phyloP scores from a whole-genome alignment of 164 flowering plant species.

The Stephania yunnanensis region DNA sequence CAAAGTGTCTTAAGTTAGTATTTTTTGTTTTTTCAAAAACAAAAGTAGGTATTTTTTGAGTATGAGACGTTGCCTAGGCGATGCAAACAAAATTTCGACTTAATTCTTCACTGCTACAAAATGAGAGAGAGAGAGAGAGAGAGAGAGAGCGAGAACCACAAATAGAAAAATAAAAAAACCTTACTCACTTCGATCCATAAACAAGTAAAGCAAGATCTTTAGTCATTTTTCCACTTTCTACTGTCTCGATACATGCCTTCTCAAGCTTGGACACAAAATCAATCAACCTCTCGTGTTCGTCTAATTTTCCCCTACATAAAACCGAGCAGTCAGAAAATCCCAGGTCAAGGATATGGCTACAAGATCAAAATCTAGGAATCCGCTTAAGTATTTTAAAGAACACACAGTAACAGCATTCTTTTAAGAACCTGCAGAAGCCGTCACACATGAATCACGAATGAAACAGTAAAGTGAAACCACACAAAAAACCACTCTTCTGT shows the following conservation, averaged over 20 bases:
- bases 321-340: neutral
- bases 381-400: neutral
- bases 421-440: neutral
- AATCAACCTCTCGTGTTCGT: slow-evolving; percentile 50
- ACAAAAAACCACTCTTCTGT: no score
- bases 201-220: slow-evolving; percentile 87
- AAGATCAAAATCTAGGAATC: neutral
- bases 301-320: slow-evolving; percentile 40
- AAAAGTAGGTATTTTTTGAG: no score
- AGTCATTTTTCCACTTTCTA: slow-evolving; percentile 95
- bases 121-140: no score
- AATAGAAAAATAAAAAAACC: neutral
- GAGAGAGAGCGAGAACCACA: neutral
- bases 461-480: no score
- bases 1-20: no score
- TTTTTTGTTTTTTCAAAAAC: no score
- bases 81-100: no score
- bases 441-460: neutral
- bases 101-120: no score
- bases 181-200: slow-evolving; percentile 27
- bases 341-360: neutral
- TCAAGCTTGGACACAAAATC: slow-evolving; percentile 78
- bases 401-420: neutral
- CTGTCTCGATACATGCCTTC: slow-evolving; percentile 76
- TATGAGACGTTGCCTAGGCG: no score